Base-by-base conservation (phyloP, 2,329 filamentous ascomycete genomes). In the Daldinia sp. region DNA sequence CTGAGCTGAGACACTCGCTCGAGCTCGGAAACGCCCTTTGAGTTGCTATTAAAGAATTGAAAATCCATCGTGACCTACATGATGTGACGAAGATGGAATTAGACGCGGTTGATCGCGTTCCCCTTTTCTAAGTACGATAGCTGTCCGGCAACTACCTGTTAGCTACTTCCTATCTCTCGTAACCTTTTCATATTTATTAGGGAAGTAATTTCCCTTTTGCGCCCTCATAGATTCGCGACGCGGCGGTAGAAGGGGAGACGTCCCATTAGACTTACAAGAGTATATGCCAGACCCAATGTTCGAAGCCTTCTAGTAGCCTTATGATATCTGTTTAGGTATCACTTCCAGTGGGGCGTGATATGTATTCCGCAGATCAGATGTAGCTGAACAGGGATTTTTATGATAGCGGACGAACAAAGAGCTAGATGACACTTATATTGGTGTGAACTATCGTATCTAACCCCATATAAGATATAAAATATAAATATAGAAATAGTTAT, bases 61-160 rank as follows among this genome's bases (percentile, higher is more conserved):
- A 75, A 74, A 70, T 75, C 74, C 74, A 76, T 77, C 39, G 26
- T 72, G 66, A 72, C 75, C 69, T 76, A 76, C 75, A 76, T 76
- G 57, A 62, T 74, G 57, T 68, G 13, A 65, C 59, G 39, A 48
- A 61, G 58, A 46, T 56, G 56, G 55, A 41, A 46, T 13, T 51
- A 57, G 13, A 13, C 26, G 42, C 62, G 23, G 30, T 56, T 41
- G 26, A 10, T 20, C 46, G 18, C 6, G n/a, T 50, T 58, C 23
- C 39, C 54, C 56, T 64, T 58, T 7, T 63, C 26, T 59, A 26
- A 12, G 33, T 64, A 50, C 33, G 18, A 55, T 28, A 33, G 59
- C 63, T 67, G 53, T 37, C 26, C 26, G 15, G 6, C 30, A 13
- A 42, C 67, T 67, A 65, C 20, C 20, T 23, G 62, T 37, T 37